A percentile compares a stretch with the other conserved stretches of the same genome.
Conservation (phyloP, 371 early-diverging fungal species). For the Mortierella sp. region DNA sequence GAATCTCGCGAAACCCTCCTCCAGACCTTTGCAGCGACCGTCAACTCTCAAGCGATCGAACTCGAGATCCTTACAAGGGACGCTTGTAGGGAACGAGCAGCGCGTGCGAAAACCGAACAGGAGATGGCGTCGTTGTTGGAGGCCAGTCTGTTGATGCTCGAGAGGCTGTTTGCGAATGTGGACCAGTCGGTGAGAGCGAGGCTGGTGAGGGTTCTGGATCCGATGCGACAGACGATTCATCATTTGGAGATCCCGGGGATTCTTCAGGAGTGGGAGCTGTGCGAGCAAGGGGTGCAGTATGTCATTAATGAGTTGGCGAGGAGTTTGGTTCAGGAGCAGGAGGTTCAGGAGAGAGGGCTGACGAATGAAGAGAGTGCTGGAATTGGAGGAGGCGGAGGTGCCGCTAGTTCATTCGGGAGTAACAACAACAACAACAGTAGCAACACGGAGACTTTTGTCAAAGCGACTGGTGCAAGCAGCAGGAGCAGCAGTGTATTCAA, state of each 20-base stretch:
- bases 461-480: background rate
- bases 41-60: constrained; percentile 34
- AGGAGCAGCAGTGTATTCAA: background rate
- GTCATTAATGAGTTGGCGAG: constrained; percentile 20
- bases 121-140: constrained; percentile 44
- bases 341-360: constrained; percentile 22
- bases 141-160: constrained; percentile 45
- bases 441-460: background rate
- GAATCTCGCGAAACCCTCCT: constrained; percentile 38
- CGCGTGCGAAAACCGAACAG: constrained; percentile 39
- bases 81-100: constrained; percentile 18
- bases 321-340: constrained; percentile 23
- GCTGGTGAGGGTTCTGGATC: constrained; percentile 10
- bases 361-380: background rate
- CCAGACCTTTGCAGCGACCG: constrained; percentile 24
- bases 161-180: constrained; percentile 30
- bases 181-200: constrained; percentile 5
- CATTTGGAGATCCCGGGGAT: constrained; percentile 24
- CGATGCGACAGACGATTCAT: constrained; percentile 33
- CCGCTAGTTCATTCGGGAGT: background rate
- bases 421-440: background rate
- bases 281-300: constrained; percentile 17
- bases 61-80: constrained; percentile 30
- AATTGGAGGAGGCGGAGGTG: background rate
- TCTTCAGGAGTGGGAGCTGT: constrained; percentile 30